Conservation (phyloP, 257 asterid species). For the Solanum chmielewskii region DNA sequence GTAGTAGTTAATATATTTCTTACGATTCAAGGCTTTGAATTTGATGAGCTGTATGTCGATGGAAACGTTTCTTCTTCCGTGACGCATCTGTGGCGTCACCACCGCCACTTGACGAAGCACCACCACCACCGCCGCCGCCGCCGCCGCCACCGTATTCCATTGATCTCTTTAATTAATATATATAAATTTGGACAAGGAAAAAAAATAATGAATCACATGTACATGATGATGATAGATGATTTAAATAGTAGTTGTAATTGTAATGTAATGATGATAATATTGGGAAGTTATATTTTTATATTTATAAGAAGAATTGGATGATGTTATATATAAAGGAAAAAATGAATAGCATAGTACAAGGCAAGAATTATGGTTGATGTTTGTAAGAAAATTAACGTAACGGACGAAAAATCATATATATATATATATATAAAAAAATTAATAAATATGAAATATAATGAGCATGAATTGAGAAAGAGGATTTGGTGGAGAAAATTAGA, state of each 20-base stretch:
- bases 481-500: neutral
- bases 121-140: slow-evolving; percentile 14
- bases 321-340: neutral
- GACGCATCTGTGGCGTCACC: slow-evolving; percentile 43
- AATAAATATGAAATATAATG: neutral
- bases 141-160: slow-evolving; percentile 70
- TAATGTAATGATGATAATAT: neutral
- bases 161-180: neutral
- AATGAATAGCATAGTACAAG: neutral
- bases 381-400: slow-evolving; percentile 37
- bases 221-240: neutral
- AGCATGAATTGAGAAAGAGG: neutral
- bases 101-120: slow-evolving; percentile 27
- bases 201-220: neutral
- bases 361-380: neutral
- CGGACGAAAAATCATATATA: slow-evolving; percentile 9
- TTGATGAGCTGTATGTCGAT: slow-evolving; percentile 90
- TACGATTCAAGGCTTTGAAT: slow-evolving; percentile 86
- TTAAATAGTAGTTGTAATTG: neutral
- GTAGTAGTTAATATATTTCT: neutral
- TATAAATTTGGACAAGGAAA: neutral
- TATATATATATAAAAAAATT: neutral
- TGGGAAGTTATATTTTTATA: no score
- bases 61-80: slow-evolving; percentile 66
- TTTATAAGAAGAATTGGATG: neutral